phyloP scores from a whole-genome alignment of 2,329 filamentous ascomycete genomes.

The Diaporthe citriasiana region DNA sequence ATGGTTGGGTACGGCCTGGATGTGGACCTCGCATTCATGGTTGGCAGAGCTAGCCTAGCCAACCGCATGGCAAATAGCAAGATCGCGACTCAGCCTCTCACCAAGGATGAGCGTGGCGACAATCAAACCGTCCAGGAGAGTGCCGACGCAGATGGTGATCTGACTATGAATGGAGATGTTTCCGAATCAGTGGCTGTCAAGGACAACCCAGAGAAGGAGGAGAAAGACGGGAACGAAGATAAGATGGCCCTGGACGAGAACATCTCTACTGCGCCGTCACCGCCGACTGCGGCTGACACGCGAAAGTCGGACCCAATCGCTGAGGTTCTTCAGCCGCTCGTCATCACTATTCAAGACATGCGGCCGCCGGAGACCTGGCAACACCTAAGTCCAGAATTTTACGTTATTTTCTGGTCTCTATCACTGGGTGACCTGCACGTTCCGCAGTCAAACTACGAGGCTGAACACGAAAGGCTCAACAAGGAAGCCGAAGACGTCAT shows the following conservation, averaged over 20 bases:
- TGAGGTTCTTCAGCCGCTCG: slow-evolving; percentile 80
- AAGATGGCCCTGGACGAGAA: slow-evolving; percentile 50
- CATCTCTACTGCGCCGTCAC: slow-evolving; percentile 45
- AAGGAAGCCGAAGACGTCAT: slow-evolving; percentile 76
- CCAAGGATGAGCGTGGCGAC: slow-evolving; percentile 52
- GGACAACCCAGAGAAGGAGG: slow-evolving; percentile 39
- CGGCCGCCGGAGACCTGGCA: slow-evolving; percentile 76
- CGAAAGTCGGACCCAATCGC: slow-evolving; percentile 68
- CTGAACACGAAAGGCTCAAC: slow-evolving; percentile 78
- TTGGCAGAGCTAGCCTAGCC: slow-evolving; percentile 82
- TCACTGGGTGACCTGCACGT: slow-evolving; percentile 85
- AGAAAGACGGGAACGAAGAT: slow-evolving; percentile 48
- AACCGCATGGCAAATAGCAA: slow-evolving; percentile 64
- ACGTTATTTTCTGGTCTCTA: slow-evolving; percentile 92
- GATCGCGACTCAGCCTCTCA: slow-evolving; percentile 23
- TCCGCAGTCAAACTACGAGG: slow-evolving; percentile 82
- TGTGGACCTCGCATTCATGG: slow-evolving; percentile 85
- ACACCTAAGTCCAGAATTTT: slow-evolving; percentile 84
- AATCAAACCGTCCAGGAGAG: slow-evolving; percentile 45
- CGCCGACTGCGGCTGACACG: slow-evolving; percentile 47
- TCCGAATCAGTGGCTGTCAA: slow-evolving; percentile 34
- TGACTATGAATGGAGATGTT: slow-evolving; percentile 54
- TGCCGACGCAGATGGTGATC: slow-evolving; percentile 70
- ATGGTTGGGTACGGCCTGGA: slow-evolving; percentile 86
- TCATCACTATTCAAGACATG: slow-evolving; percentile 74